Conservation (phyloP, 176 grass and related monocot species). For the Sorghum bicolor region Sorghum_bicolor_NCBIv3 NC_012872.2:2088001-2088500, state of each 20-base stretch:
- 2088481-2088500: too few species aligned
- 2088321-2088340: not conserved
- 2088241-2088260: not conserved
- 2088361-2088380: not conserved
- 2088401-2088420: too few species aligned
- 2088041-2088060: constrained; percentile 55
- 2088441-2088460: too few species aligned
- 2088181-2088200: constrained; percentile 51
- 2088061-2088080: not conserved
- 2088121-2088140: constrained; percentile 69
- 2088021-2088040: constrained; percentile 89
- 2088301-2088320: not conserved
- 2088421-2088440: too few species aligned
- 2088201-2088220: constrained; percentile 10
- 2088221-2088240: not conserved
- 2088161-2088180: constrained; percentile 71
- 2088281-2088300: too few species aligned
- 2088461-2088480: too few species aligned
- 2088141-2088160: constrained; percentile 82
- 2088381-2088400: too few species aligned
- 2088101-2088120: not conserved
- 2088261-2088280: not conserved
- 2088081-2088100: not conserved
- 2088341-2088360: not conserved
- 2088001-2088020: constrained; percentile 73